These are phyloP conservation scores for Arthonia radiata DNA, from an alignment of 495 filamentous ascomycete genomes.

Conservation along the genomic window DNA sequence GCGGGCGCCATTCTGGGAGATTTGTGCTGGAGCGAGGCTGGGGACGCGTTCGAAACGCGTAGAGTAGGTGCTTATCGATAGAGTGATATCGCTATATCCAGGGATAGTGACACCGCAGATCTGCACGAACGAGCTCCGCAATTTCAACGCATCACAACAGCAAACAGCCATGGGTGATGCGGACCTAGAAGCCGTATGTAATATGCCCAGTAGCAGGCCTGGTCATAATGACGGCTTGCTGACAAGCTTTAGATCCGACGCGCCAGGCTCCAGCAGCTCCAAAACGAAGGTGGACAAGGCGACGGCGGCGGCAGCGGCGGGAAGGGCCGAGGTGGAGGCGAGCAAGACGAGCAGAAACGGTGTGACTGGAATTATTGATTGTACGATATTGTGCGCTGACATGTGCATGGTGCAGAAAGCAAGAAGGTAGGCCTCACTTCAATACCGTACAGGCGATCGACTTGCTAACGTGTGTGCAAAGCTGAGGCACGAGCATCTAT, in stretches of 20 bases:
- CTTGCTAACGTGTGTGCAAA: conserved; percentile 9
- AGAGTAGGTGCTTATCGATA: too few relatives aligned
- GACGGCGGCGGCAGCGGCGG: conserved; percentile 10
- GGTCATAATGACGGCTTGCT: too few relatives aligned
- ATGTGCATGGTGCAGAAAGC: conserved; percentile 24
- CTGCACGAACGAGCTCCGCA: too few relatives aligned
- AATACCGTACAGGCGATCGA: conserved; percentile 1
- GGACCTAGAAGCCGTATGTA: too few relatives aligned
- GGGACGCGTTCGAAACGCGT: too few relatives aligned
- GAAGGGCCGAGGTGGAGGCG: conserved; percentile 22
- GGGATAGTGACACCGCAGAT: too few relatives aligned
- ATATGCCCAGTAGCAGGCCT: too few relatives aligned
- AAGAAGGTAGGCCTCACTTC: conserved; percentile 29
- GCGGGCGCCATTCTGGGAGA: too few relatives aligned
- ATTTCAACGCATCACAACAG: too few relatives aligned
- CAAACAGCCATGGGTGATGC: too few relatives aligned
- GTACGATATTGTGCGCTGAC: conserved; percentile 3
- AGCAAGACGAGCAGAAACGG: conserved; percentile 42
- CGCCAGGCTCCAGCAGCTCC: conserved; percentile 77
- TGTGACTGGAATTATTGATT: conserved; percentile 7
- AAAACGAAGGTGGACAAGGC: conserved; percentile 33
- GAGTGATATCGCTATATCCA: too few relatives aligned
- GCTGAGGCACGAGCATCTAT: conserved; percentile 49
- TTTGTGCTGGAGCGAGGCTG: too few relatives aligned
- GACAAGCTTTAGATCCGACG: conserved; percentile 42